Evolutionary conservation across 2,329 filamentous ascomycete species (phyloP).

Genomic region (Aspergillus hiratsukae): DNA sequence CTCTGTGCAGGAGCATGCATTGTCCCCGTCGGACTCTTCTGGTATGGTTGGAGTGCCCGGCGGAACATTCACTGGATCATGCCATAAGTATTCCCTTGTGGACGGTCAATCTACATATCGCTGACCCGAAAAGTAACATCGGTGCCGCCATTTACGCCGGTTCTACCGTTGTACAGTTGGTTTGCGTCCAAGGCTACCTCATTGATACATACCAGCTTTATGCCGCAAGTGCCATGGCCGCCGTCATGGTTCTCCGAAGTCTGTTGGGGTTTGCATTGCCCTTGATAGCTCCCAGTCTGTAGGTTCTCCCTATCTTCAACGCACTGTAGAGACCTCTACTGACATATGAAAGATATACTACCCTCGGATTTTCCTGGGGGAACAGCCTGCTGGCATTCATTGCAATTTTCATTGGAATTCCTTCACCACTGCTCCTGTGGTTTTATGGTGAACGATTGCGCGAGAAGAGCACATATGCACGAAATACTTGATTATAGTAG

Average conservation of each 20-base stretch:
- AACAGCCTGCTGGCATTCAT: conserved; percentile 34
- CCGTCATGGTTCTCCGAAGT: conserved; percentile 24
- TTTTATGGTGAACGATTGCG: conserved; percentile 42
- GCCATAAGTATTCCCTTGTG: conserved; percentile 23
- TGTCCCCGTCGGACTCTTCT: conserved; percentile 50
- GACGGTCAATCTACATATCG: not conserved
- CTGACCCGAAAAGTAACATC: conserved; percentile 34
- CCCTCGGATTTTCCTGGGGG: conserved; percentile 29
- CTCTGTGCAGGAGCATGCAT: conserved; percentile 51
- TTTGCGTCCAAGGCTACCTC: conserved; percentile 41
- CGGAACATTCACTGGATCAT: conserved; percentile 49
- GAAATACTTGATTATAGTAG: conserved; percentile 4
- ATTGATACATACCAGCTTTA: conserved; percentile 35
- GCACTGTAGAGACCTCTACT: not conserved
- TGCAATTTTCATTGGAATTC: conserved; percentile 32
- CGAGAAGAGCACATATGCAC: conserved; percentile 40
- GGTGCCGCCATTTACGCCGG: conserved; percentile 47
- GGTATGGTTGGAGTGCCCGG: conserved; percentile 55
- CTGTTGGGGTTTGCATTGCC: conserved; percentile 3
- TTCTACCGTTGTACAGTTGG: conserved; percentile 40
- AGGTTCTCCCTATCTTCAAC: not conserved
- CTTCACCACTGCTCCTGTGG: conserved; percentile 46
- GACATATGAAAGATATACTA: not conserved
- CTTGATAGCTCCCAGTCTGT: conserved; percentile 5
- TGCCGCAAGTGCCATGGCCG: conserved; percentile 34